Evolutionary conservation across 805 yeast genomes (phyloP).

Genomic region (Yarrowia yakushimensis): DNA sequence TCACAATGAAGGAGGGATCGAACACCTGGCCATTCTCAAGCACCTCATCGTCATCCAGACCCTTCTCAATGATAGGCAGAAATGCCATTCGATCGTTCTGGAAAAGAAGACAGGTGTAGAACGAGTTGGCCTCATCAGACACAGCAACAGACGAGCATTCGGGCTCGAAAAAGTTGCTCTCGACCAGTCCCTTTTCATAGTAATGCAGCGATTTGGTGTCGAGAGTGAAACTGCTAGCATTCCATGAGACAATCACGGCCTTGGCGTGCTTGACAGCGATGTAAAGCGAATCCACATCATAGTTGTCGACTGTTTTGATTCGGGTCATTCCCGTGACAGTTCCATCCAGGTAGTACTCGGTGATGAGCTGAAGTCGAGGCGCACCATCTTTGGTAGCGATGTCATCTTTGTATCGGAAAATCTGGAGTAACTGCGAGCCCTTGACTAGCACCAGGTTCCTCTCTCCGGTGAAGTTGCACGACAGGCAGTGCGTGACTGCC

Average conservation of each 20-base stretch:
- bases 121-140: conserved; percentile 18
- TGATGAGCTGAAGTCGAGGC: conserved; percentile 43
- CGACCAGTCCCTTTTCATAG: conserved; percentile 64
- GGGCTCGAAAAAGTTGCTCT: conserved; percentile 35
- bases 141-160: conserved; percentile 38
- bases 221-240: conserved; percentile 49
- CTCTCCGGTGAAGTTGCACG: conserved; percentile 40
- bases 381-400: conserved; percentile 27
- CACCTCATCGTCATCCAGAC: conserved; percentile 17
- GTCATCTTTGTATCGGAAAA: conserved; percentile 46
- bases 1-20: conserved; percentile 56
- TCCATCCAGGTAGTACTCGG: conserved; percentile 74
- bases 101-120: conserved; percentile 50
- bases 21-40: conserved; percentile 36
- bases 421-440: conserved; percentile 59
- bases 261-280: conserved; percentile 74
- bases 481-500: conserved; percentile 58
- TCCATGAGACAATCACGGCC: conserved; percentile 72
- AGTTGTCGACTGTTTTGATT: conserved; percentile 47
- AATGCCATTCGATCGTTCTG: conserved; percentile 63
- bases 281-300: conserved; percentile 55
- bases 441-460: conserved; percentile 65
- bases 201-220: conserved; percentile 77
- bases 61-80: conserved; percentile 53
- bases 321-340: conserved; percentile 55